A percentile compares a stretch with the other conserved stretches of the same genome.
Conservation (phyloP, 306 rosid genomes). For the Heteromeles arbutifolia region DNA sequence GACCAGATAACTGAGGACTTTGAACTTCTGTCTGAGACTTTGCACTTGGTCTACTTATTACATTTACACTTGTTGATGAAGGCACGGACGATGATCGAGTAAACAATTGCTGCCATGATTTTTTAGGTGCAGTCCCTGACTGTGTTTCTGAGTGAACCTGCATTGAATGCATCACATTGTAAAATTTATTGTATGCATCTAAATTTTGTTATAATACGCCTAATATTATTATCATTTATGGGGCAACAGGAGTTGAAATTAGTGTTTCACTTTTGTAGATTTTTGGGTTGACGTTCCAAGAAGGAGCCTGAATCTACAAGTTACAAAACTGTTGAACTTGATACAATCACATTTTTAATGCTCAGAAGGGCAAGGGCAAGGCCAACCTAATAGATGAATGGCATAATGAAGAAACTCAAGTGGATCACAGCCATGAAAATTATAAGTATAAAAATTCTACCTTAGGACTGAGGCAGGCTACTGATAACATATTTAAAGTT, state of each 20-base stretch:
- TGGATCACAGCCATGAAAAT: conserved; percentile 2
- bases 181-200: conserved; percentile 15
- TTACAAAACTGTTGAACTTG: background rate
- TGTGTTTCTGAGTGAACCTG: conserved; percentile 68
- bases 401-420: background rate
- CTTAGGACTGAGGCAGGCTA: conserved; percentile 3
- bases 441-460: background rate
- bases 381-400: background rate
- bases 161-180: conserved; percentile 33
- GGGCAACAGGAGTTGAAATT: conserved; percentile 7
- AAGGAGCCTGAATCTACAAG: background rate
- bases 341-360: background rate
- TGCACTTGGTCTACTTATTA: conserved; percentile 79
- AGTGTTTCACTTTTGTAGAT: background rate
- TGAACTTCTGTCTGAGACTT: conserved; percentile 54
- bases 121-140: conserved; percentile 65
- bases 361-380: background rate
- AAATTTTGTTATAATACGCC: background rate
- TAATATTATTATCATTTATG: background rate
- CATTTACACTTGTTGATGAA: conserved; percentile 55
- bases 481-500: background rate
- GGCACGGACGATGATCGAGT: conserved; percentile 66
- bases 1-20: conserved; percentile 52
- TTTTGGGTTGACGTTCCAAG: background rate
- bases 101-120: conserved; percentile 95